Evolutionary conservation across 352 stramenopile species (phyloP).

Genomic region (Globisporangium heterothallicum): DNA sequence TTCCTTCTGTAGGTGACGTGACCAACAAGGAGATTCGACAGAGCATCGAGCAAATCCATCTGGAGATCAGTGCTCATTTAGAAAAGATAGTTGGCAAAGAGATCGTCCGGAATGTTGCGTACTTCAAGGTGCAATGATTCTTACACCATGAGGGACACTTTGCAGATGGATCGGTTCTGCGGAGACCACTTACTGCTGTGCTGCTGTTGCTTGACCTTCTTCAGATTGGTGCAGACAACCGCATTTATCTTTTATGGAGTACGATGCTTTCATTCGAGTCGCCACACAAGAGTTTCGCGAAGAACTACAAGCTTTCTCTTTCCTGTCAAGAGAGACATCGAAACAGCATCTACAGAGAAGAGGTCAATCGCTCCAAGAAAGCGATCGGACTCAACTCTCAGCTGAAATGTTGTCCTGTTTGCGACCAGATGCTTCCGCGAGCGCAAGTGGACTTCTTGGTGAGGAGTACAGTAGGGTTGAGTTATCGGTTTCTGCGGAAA

Average conservation of each 20-base stretch:
- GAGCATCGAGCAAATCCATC: slow-evolving; percentile 49
- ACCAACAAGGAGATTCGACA: slow-evolving; percentile 36
- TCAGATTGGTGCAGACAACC: slow-evolving; percentile 51
- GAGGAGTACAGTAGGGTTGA: background rate
- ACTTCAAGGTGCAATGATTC: slow-evolving; percentile 52
- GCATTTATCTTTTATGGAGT: slow-evolving; percentile 67
- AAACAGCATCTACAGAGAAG: slow-evolving; percentile 2
- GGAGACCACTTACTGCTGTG: no score
- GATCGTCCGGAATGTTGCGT: slow-evolving; percentile 44
- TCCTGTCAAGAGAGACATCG: slow-evolving; percentile 13
- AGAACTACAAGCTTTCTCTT: slow-evolving; percentile 35
- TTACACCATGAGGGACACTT: background rate
- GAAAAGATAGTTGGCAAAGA: slow-evolving; percentile 60
- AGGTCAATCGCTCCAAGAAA: slow-evolving; percentile 9
- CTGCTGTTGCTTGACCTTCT: no score
- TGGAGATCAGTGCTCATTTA: slow-evolving; percentile 50
- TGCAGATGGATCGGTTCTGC: background rate
- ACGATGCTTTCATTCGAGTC: slow-evolving; percentile 62
- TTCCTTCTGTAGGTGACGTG: slow-evolving; percentile 49
- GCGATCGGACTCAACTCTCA: slow-evolving; percentile 21
- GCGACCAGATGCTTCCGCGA: slow-evolving; percentile 28
- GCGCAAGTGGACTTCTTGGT: slow-evolving; percentile 44
- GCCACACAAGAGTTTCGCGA: slow-evolving; percentile 32
- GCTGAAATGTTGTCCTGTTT: slow-evolving; percentile 37
- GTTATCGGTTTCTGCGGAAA: background rate